These are phyloP conservation scores for Candida loeiensis DNA, from an alignment of 805 yeast species.

Conservation along the genomic window DNA sequence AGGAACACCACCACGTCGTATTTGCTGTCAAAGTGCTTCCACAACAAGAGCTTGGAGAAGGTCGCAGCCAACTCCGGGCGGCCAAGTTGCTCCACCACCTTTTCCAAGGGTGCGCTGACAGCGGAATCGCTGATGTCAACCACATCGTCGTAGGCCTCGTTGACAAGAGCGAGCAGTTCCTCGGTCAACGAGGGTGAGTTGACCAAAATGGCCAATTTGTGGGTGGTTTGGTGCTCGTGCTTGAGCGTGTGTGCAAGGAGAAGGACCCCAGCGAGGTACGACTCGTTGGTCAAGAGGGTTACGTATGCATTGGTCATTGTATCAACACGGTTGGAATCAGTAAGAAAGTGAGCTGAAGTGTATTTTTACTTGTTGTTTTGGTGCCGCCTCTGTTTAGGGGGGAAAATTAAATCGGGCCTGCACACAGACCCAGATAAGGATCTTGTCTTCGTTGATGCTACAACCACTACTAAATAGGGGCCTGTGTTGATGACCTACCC, in stretches of 20 bases:
- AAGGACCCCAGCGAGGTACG: slow-evolving; percentile 37
- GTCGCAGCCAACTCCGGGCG: slow-evolving; percentile 26
- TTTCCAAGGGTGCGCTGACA: slow-evolving; percentile 17
- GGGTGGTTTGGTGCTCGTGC: slow-evolving; percentile 14
- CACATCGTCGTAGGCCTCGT: slow-evolving; percentile 23
- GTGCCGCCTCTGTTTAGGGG: not conserved
- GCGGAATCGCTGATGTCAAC: slow-evolving; percentile 18
- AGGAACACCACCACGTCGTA: slow-evolving; percentile 23
- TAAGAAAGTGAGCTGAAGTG: not conserved
- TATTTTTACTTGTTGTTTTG: not conserved
- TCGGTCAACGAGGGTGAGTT: slow-evolving; percentile 14
- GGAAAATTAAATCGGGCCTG: slow-evolving; percentile 2
- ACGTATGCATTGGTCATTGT: slow-evolving; percentile 18
- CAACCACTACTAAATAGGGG: not conserved
- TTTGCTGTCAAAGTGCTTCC: slow-evolving; percentile 18
- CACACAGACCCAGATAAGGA: not conserved
- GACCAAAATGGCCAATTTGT: slow-evolving; percentile 20
- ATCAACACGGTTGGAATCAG: not conserved
- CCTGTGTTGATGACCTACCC: not conserved
- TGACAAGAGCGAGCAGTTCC: slow-evolving; percentile 19
- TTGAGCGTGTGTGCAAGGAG: slow-evolving; percentile 25
- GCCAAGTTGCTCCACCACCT: slow-evolving; percentile 22
- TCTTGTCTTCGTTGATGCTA: not conserved
- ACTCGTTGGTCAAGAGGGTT: slow-evolving; percentile 30
- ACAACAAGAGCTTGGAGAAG: slow-evolving; percentile 25